phyloP scores from a whole-genome alignment of 495 filamentous ascomycete species.

The Aspergillus bertholletiae region DNA sequence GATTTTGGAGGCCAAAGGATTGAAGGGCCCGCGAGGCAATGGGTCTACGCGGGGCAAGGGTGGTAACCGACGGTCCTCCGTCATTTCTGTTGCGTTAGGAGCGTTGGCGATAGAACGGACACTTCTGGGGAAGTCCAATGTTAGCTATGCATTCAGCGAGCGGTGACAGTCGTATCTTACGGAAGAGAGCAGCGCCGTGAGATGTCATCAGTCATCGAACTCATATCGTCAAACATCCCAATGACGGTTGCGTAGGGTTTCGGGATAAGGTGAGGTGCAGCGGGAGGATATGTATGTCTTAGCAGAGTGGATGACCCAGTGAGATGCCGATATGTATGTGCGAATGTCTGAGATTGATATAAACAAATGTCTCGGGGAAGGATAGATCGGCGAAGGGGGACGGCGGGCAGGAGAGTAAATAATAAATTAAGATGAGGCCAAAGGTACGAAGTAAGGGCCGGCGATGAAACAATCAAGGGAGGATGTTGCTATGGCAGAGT shows the following conservation, averaged over 20 bases:
- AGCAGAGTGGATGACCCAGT: neutral
- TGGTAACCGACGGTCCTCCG: conserved; percentile 39
- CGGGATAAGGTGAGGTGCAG: conserved; percentile 2
- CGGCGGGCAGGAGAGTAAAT: neutral
- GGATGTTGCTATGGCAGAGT: conserved; percentile 7
- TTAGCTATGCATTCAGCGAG: conserved; percentile 12
- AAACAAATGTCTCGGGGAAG: neutral
- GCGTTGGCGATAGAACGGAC: conserved; percentile 17
- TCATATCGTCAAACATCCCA: conserved; percentile 36
- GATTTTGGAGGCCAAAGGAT: conserved; percentile 31
- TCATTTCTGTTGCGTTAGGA: conserved; percentile 18
- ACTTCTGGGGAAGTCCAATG: conserved; percentile 7
- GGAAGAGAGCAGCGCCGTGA: conserved; percentile 38
- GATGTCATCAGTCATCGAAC: conserved; percentile 27
- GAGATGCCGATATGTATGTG: conserved; percentile 5
- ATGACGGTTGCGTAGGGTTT: neutral
- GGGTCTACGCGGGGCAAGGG: conserved; percentile 42
- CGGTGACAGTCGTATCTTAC: conserved; percentile 23
- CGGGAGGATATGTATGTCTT: conserved; percentile 15
- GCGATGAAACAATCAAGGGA: conserved; percentile 14
- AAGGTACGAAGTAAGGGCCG: conserved; percentile 2
- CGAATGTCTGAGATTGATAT: conserved; percentile 9
- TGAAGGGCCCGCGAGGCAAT: conserved; percentile 42
- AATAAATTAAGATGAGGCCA: conserved; percentile 3
- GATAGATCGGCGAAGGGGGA: neutral